Base-by-base conservation (phyloP, 129 eudicot species). In the Escallonia rubra region DNA sequence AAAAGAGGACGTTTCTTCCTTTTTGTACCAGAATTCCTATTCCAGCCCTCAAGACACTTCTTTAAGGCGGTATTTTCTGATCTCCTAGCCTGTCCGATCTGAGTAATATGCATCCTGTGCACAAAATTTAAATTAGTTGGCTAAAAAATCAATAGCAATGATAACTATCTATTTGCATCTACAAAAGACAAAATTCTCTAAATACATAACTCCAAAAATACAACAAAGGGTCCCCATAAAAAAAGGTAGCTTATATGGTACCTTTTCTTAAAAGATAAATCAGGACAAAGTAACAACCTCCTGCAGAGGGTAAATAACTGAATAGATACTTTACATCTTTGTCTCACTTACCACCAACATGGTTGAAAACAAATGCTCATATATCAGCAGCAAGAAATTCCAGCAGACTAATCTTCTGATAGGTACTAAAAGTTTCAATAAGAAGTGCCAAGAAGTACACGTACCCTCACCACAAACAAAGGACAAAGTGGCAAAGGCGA, bases 1-100 rank as follows among this genome's bases (percentile, higher is more conserved):
- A 89, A 79, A 76, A 86, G 83, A 47, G 95, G 95, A 41, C 83
- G 89, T 47, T 79, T 85, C 59, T 65, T 74, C 43, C 34, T 59
- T 40, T 14, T 72, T 44, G 45, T 78, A 66, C 55, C 65, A 49
- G 75, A 57, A 42, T 64, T 53, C 40, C 49, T 47, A 53, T 61
- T 69, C 10, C 54, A 23, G 41, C 77, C 81, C 63, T 80, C 76
- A 12, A 61, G 43, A 73, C 85, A 78, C 60, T 87, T 87, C 56
- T 70, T 76, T 66, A 80, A 16, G 41, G 72, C 47, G 4, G 47
- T 57, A 63, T 56, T 71, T 66, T 90, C 87, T 15, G 79, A 76
- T 49, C 68, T 76, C 73, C 78, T 74, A 59, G 81, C 95, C 72
- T 81, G 77, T 39, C 67, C 61, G 57, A 90, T 65, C 63, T 63